Evolutionary conservation across 805 yeast species (phyloP).

Genomic region (Wickerhamomyces chaumierensis): DNA sequence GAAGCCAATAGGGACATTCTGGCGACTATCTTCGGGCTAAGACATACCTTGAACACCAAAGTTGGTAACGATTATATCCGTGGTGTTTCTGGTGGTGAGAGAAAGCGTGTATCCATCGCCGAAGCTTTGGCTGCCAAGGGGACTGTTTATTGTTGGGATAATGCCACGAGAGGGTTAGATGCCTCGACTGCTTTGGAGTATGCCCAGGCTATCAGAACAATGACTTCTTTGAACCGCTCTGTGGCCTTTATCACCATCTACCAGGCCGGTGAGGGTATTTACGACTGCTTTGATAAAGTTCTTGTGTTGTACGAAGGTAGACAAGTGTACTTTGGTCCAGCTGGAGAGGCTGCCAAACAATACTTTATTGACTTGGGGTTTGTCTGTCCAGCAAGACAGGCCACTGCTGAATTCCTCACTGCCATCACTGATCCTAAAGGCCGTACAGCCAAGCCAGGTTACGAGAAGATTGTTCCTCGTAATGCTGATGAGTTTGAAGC

Average conservation of each 20-base stretch:
- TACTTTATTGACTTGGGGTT: slow-evolving; percentile 60
- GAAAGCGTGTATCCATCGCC: slow-evolving; percentile 74
- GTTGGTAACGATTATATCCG: slow-evolving; percentile 51
- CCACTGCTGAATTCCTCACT: slow-evolving; percentile 64
- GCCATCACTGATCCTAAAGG: slow-evolving; percentile 64
- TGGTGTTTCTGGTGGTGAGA: slow-evolving; percentile 78
- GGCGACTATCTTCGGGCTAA: slow-evolving; percentile 44
- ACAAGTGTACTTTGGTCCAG: slow-evolving; percentile 56
- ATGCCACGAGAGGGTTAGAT: slow-evolving; percentile 78
- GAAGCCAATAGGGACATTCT: slow-evolving; percentile 31
- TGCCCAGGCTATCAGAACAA: slow-evolving; percentile 49
- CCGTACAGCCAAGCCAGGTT: slow-evolving; percentile 36
- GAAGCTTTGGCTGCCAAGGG: slow-evolving; percentile 61
- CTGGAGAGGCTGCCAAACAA: slow-evolving; percentile 32
- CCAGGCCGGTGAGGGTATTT: slow-evolving; percentile 60
- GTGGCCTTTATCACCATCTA: slow-evolving; percentile 60
- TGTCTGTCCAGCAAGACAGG: slow-evolving; percentile 50
- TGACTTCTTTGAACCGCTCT: slow-evolving; percentile 44
- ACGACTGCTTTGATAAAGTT: slow-evolving; percentile 53
- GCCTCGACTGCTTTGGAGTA: slow-evolving; percentile 74
- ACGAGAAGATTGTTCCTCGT: slow-evolving; percentile 41
- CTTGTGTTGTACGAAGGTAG: slow-evolving; percentile 46
- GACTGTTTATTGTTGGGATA: slow-evolving; percentile 59
- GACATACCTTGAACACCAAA: slow-evolving; percentile 47
- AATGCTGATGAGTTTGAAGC: slow-evolving; percentile 52